Evolutionary conservation across 495 filamentous ascomycete genomes (phyloP).

Genomic region (Neurospora sp.): DNA sequence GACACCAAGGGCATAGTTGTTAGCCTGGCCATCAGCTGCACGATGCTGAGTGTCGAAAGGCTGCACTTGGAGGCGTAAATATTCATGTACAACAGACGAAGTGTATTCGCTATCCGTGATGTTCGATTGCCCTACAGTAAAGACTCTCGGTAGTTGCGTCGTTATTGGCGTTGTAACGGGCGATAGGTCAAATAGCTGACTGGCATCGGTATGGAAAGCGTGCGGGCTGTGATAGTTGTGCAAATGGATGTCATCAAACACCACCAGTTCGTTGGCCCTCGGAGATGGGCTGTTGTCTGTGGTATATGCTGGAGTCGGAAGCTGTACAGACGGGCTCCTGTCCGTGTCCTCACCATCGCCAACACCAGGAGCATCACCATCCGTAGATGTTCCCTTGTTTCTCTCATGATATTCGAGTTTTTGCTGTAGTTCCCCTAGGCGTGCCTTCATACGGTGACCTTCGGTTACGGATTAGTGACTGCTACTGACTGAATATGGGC

Average conservation of each 20-base stretch:
- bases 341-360: neutral
- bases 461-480: neutral
- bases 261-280: neutral
- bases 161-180: neutral
- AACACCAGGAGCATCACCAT: neutral
- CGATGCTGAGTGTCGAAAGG: neutral
- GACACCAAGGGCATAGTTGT: neutral
- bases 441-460: neutral
- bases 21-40: neutral
- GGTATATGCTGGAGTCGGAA: neutral
- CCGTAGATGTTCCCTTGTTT: neutral
- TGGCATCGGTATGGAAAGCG: neutral
- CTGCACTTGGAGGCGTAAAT: neutral
- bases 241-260: neutral
- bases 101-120: neutral
- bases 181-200: neutral
- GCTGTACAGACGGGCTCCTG: neutral
- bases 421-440: neutral
- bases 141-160: neutral
- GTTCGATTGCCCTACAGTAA: neutral
- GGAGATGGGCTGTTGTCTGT: neutral
- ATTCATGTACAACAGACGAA: neutral
- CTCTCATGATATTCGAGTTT: neutral
- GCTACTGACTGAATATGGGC: neutral
- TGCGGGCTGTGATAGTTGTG: neutral